phyloP scores from a whole-genome alignment of 441 rosid species.

The Pelargonium myrrhifolium region DNA sequence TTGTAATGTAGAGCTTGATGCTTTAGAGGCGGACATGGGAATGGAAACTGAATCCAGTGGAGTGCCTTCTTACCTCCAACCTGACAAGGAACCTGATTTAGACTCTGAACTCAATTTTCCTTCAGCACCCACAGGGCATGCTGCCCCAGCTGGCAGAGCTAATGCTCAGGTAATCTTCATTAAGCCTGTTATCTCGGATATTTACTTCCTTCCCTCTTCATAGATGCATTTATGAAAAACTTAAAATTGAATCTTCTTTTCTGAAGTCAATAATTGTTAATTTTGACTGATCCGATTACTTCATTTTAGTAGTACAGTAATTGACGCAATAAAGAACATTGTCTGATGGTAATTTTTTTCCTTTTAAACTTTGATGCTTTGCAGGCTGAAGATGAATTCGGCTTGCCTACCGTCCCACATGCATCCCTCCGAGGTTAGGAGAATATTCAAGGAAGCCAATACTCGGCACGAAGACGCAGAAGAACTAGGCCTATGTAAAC shows the following conservation, averaged over 20 bases:
- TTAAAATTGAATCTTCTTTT: constrained; percentile 1
- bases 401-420: constrained; percentile 80
- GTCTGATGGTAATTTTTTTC: too few relatives aligned
- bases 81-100: constrained; percentile 56
- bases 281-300: too few relatives aligned
- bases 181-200: neutral
- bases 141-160: constrained; percentile 46
- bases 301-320: too few relatives aligned
- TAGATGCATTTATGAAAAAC: neutral
- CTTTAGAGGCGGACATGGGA: constrained; percentile 89
- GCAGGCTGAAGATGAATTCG: constrained; percentile 82
- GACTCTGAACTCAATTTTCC: constrained; percentile 76
- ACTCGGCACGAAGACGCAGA: neutral
- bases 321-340: too few relatives aligned
- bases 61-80: constrained; percentile 90
- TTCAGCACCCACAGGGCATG: constrained; percentile 62
- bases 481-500: constrained; percentile 21
- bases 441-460: neutral
- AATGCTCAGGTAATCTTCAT: constrained; percentile 46
- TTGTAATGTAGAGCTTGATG: constrained; percentile 82
- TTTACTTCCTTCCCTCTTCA: neutral
- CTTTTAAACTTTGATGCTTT: constrained; percentile 14
- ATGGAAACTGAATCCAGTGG: constrained; percentile 71
- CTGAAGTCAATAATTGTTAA: neutral
- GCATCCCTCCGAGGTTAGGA: constrained; percentile 67